Percentiles rank a stretch among this genome's conserved stretches.
phyloP scores from a whole-genome alignment of 2,329 filamentous ascomycete species.

The Neofusicoccum umdonicola region DNA sequence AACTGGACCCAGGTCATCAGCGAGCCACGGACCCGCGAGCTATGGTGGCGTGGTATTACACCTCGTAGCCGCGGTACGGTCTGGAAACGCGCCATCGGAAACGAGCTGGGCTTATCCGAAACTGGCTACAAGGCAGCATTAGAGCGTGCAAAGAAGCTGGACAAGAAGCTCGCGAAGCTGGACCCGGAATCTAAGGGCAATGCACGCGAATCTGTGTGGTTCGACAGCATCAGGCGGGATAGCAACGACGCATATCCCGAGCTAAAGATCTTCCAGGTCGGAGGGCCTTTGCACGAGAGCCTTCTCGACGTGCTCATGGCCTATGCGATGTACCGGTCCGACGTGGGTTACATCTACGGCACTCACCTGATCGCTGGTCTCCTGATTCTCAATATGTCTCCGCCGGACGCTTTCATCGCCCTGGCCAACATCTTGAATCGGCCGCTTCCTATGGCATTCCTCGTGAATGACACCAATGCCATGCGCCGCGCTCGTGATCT shows the following conservation, averaged over 20 bases:
- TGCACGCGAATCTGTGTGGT: conserved; percentile 59
- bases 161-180: conserved; percentile 53
- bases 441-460: conserved; percentile 71
- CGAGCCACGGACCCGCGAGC: conserved; percentile 67
- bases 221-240: conserved; percentile 63
- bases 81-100: conserved; percentile 71
- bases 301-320: conserved; percentile 73
- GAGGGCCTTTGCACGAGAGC: conserved; percentile 64
- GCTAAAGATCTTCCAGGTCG: conserved; percentile 67
- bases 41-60: conserved; percentile 80
- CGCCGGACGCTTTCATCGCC: conserved; percentile 65
- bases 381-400: conserved; percentile 68
- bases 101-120: conserved; percentile 66
- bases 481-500: conserved; percentile 68
- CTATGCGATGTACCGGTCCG: conserved; percentile 77
- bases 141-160: conserved; percentile 62
- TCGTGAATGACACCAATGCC: conserved; percentile 66
- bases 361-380: conserved; percentile 74
- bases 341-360: conserved; percentile 74
- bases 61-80: conserved; percentile 67
- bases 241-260: conserved; percentile 68
- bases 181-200: conserved; percentile 44
- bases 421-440: conserved; percentile 78
- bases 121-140: conserved; percentile 70
- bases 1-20: conserved; percentile 71